A percentile compares a stretch with the other conserved stretches of the same genome.
phyloP scores from a whole-genome alignment of 352 stramenopile genomes.

The Phytophthora sojae region DNA sequence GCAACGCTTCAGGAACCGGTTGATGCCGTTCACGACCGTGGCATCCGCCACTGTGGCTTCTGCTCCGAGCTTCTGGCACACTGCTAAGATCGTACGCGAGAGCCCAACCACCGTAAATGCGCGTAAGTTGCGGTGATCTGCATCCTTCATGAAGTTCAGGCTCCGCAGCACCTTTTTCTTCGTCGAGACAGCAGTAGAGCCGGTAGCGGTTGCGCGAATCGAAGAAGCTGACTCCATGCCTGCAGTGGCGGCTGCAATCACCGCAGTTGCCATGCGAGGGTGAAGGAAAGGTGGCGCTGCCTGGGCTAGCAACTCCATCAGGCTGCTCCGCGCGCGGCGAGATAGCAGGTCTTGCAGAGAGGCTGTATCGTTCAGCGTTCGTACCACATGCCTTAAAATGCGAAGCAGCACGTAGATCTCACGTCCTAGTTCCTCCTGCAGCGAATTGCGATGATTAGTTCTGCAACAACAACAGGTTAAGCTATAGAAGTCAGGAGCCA shows the following conservation, averaged over 20 bases:
- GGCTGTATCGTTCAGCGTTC: slow-evolving; percentile 55
- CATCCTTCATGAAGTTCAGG: slow-evolving; percentile 55
- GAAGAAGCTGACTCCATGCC: slow-evolving; percentile 12
- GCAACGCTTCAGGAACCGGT: slow-evolving; percentile 72
- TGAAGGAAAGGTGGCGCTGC: slow-evolving; percentile 76
- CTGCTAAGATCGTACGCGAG: slow-evolving; percentile 62
- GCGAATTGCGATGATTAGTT: background rate
- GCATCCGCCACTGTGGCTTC: slow-evolving; percentile 50
- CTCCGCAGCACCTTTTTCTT: slow-evolving; percentile 58
- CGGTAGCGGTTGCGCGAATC: slow-evolving; percentile 17
- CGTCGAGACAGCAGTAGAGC: slow-evolving; percentile 11
- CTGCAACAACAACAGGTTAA: background rate
- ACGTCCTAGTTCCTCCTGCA: slow-evolving; percentile 67
- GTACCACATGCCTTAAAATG: slow-evolving; percentile 67
- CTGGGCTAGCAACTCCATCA: slow-evolving; percentile 64
- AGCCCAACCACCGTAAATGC: slow-evolving; percentile 75
- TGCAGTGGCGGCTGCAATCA: slow-evolving; percentile 58
- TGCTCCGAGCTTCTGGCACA: slow-evolving; percentile 68
- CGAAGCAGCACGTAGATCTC: slow-evolving; percentile 81
- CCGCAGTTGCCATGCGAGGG: slow-evolving; percentile 59
- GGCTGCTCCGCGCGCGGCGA: slow-evolving; percentile 39
- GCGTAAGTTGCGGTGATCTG: slow-evolving; percentile 57
- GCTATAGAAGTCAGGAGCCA: background rate
- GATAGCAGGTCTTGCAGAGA: slow-evolving; percentile 63
- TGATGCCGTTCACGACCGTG: slow-evolving; percentile 55